phyloP scores from a whole-genome alignment of 164 flowering plant genomes.

The Tetracentron sinense region DNA sequence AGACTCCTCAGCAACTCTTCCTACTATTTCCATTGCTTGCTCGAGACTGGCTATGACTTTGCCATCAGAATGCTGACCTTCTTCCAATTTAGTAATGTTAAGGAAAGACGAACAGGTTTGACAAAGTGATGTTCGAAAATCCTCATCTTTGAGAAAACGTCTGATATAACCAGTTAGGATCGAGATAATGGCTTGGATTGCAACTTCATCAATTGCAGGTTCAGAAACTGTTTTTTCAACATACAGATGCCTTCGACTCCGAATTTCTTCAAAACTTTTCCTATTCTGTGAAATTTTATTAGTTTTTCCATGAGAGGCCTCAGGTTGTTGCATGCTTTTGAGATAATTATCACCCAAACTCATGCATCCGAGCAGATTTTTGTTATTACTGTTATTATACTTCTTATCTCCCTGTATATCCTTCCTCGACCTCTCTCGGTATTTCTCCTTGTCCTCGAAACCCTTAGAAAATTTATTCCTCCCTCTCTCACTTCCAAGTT shows the following conservation, averaged over 20 bases:
- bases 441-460: conserved; percentile 12
- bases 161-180: conserved; percentile 46
- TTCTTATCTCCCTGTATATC: conserved; percentile 15
- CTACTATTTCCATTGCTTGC: conserved; percentile 56
- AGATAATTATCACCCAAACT: conserved; percentile 12
- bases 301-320: conserved; percentile 11
- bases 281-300: conserved; percentile 18
- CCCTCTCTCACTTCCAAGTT: conserved; percentile 10
- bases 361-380: conserved; percentile 11
- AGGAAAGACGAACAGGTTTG: conserved; percentile 46
- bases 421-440: conserved; percentile 17
- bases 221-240: conserved; percentile 15
- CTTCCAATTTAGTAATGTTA: conserved; percentile 26
- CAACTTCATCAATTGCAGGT: conserved; percentile 67
- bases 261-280: conserved; percentile 23
- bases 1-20: conserved; percentile 39
- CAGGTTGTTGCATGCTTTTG: conserved; percentile 20
- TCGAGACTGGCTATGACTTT: conserved; percentile 46
- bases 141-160: conserved; percentile 43
- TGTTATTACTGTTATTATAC: conserved; percentile 11
- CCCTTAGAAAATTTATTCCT: conserved; percentile 14
- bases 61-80: conserved; percentile 26
- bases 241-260: conserved; percentile 18
- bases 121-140: conserved; percentile 38
- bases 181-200: conserved; percentile 59